Evolutionary conservation across 2,329 filamentous ascomycete species (phyloP).

Genomic region (Aspergillus pseudotamarii): DNA sequence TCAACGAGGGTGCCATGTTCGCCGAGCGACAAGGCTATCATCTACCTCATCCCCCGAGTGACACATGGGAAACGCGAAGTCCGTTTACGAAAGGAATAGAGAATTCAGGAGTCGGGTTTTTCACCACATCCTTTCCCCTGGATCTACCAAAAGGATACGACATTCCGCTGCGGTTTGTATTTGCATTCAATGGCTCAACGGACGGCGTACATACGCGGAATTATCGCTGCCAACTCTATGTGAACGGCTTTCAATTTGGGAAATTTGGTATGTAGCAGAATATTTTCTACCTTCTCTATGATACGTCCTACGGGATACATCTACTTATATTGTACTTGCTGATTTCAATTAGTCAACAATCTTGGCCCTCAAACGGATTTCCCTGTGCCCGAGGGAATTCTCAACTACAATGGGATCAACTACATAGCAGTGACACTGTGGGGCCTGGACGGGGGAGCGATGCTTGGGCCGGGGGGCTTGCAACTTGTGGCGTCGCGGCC

Average conservation of each 20-base stretch:
- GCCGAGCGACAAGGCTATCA: slow-evolving; percentile 58
- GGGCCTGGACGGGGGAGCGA: neutral
- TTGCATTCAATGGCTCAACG: slow-evolving; percentile 28
- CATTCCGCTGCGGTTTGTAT: slow-evolving; percentile 54
- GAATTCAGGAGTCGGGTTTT: slow-evolving; percentile 52
- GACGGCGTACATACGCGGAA: slow-evolving; percentile 3
- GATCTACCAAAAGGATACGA: slow-evolving; percentile 54
- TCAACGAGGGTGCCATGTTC: slow-evolving; percentile 58
- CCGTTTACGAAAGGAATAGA: slow-evolving; percentile 37
- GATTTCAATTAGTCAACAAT: slow-evolving; percentile 43
- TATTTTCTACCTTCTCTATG: neutral
- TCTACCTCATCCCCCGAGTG: slow-evolving; percentile 39
- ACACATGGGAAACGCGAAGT: slow-evolving; percentile 19
- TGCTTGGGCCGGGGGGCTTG: neutral
- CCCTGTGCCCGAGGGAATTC: slow-evolving; percentile 56
- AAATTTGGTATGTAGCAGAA: slow-evolving; percentile 43
- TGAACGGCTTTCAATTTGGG: slow-evolving; percentile 58
- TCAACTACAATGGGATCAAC: slow-evolving; percentile 49
- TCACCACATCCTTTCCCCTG: slow-evolving; percentile 51
- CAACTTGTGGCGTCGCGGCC: neutral
- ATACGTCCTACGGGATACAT: neutral
- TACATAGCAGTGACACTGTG: slow-evolving; percentile 1
- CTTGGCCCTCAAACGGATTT: slow-evolving; percentile 55
- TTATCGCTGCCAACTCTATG: slow-evolving; percentile 49
- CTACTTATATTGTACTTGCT: neutral